Base-by-base conservation (phyloP, 495 filamentous ascomycete species). In the Hypoxylon rickii region DNA sequence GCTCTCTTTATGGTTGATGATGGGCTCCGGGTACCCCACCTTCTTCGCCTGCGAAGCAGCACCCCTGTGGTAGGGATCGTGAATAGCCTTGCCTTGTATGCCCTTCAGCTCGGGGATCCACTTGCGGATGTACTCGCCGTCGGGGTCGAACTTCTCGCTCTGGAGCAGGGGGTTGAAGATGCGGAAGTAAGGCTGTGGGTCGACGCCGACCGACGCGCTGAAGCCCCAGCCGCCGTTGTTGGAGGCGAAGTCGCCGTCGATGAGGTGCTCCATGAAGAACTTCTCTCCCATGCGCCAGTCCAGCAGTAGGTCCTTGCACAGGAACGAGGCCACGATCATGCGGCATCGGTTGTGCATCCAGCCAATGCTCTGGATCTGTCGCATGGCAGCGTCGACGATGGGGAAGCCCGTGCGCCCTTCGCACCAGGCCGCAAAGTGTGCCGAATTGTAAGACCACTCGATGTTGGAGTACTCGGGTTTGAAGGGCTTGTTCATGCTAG, bases 211-310 rank as follows among this genome's bases (percentile, higher is more conserved):
- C 8, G 80, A 85, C 0, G 86, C 84, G 12, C 81, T 80, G 67
- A 92, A 96, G 0, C 92, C 92, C 92, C 92, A 96, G 0, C 92
- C 92, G 17, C 92, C 90, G 63, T 93, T 93, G 63, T 97, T 97
- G 32, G 83, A 88, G 1, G 91, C 90, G 66, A 96, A 96, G 69
- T 96, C 92, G 8, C 92, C 92, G 67, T 96, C 92, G 49, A 97
- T 84, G 3, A 96, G 78, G 44, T 89, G 78, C 62, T 88, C 83
- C 88, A 95, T 96, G 76, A 96, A 96, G 66, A 87, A 93, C 11
- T 77, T 78, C 74, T 97, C 92, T 7, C 92, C 92, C 64, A 89
- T 84, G 11, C 91, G 87, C 92, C 92, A 96, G 76, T 97, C 92
- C 21, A 96, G 72, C 17, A 95, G 75, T 3, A 97, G 78, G 59